Conservation (phyloP, 768 basidiomycete genomes). For the Termitomyces sp. region DNA sequence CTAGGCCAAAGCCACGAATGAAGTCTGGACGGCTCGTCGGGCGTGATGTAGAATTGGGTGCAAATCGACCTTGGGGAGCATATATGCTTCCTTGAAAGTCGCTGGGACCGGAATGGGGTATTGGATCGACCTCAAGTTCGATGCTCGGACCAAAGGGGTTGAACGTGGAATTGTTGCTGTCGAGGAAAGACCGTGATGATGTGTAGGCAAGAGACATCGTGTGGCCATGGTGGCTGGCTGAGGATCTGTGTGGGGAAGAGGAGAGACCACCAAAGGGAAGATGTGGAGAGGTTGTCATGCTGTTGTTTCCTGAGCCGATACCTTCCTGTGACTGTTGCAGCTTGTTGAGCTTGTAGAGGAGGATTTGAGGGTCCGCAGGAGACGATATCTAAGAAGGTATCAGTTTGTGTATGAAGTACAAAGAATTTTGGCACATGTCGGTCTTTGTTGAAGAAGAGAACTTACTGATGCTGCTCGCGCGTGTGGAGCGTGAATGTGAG, state of each 20-base stretch:
- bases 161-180: constrained; percentile 26
- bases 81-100: constrained; percentile 27
- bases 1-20: constrained; percentile 72
- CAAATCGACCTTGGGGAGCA: constrained; percentile 54
- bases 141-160: constrained; percentile 65
- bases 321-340: constrained; percentile 66
- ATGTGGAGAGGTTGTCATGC: constrained; percentile 62
- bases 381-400: constrained; percentile 64
- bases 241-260: constrained; percentile 40
- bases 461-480: constrained; percentile 80
- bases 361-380: constrained; percentile 80
- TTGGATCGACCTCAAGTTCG: constrained; percentile 31
- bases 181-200: constrained; percentile 32
- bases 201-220: constrained; percentile 68
- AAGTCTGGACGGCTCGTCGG: constrained; percentile 67
- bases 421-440: constrained; percentile 17
- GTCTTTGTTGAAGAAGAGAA: constrained; percentile 19
- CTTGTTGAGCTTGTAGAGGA: constrained; percentile 81
- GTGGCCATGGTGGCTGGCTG: constrained; percentile 58
- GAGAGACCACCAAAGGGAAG: constrained; percentile 43
- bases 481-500: constrained; percentile 69
- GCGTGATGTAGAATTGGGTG: constrained; percentile 37
- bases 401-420: background rate
- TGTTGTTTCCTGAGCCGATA: constrained; percentile 37
- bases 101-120: constrained; percentile 18